Base-by-base conservation (phyloP, 768 basidiomycete genomes). In the Gloeophyllum trabeum region DNA sequence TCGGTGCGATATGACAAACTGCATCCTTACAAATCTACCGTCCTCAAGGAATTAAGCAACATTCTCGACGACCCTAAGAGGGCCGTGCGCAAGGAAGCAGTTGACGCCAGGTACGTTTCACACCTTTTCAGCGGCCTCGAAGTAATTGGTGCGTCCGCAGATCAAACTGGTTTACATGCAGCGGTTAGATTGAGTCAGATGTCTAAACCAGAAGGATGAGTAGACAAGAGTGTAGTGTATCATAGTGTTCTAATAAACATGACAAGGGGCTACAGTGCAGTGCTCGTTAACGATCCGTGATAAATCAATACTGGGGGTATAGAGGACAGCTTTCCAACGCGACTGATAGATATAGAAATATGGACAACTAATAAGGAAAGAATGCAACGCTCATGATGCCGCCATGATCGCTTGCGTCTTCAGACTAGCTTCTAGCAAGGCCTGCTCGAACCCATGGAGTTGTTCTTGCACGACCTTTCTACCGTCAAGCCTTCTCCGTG, bases 41-140 rank as follows among this genome's bases (percentile, higher is more conserved):
- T 96, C 19, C 58, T 97, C 40, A 77, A 77, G 26, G 79, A 82
- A 46, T 67, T 99, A 21, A 81, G 72, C 0, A 76, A 70, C 46
- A 75, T 72, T 3, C 60, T 98, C 37, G 96, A 98, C 55, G 96
- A 98, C 62, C 87, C 87, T n/a, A 84, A 81, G 55, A 68, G 85
- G 45, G 61, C 62, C 2, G 92, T 99, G 5, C 70, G 96, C 41
- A 81, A 76, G 51, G 88, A 86, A 52, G 94, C 92, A 1, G 96
- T 98, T 2, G 80, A 90, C 50, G 82, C 90, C 24, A 54, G 82
- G 72, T 70, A 50, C 22, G 62, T 42, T 34, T 12, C 24, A 41
- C 40, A n/a, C 24, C 6, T 6, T 18, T 23, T 40, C 23, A 12
- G 10, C 19, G 36, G 19, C 14, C 36, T 38, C 12, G 12, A n/a